Base-by-base conservation (phyloP, 1,139 yeast species). In the Geotrichum siamense region DNA sequence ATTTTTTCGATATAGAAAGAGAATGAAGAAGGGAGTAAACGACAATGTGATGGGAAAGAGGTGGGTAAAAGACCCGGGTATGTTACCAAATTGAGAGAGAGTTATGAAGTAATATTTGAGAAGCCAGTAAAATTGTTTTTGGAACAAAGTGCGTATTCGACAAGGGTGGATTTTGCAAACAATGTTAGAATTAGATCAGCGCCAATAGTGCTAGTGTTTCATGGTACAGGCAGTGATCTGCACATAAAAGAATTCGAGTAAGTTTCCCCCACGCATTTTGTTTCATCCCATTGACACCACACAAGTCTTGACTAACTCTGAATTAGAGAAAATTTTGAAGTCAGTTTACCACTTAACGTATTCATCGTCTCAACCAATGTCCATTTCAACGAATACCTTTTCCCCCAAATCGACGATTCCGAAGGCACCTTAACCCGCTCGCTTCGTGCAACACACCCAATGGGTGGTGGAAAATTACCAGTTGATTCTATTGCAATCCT, bases 241-340 rank as follows among this genome's bases (percentile, higher is more conserved):
- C 46, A 43, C 28, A 29, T 43, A 28, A 22, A 39, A 1, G 43
- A 38, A 25, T 43, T 43, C 29, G 43, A 43, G 46, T 43, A 43
- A 31, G 45, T 43, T 16, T 4, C 19, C 25, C 23, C 5, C 12
- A 25, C 12, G 19, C 25, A 20, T 17, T 28, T 38, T 38, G 12
- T 26, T 26, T 37, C 12, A 9, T 21, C 9, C 21, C 21, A 16
- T 31, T 15, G 31, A 23, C 17, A 15, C 37, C 21, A 15, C 16
- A 17, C 19, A n/a, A 5, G 10, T 12, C 20, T 21, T n/a, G 5
- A 5, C 4, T 6, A 15, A 15, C 10, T 10, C 15, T 20, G 5
- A 5, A 5, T 6, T 12, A 30, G 34, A 17, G 37, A 33, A 22
- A 20, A 33, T 26, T 33, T 33, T 13, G 22, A 31, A 8, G 13